phyloP scores from a whole-genome alignment of 2,329 filamentous ascomycete genomes.

The Aspergillus japonicus region DNA sequence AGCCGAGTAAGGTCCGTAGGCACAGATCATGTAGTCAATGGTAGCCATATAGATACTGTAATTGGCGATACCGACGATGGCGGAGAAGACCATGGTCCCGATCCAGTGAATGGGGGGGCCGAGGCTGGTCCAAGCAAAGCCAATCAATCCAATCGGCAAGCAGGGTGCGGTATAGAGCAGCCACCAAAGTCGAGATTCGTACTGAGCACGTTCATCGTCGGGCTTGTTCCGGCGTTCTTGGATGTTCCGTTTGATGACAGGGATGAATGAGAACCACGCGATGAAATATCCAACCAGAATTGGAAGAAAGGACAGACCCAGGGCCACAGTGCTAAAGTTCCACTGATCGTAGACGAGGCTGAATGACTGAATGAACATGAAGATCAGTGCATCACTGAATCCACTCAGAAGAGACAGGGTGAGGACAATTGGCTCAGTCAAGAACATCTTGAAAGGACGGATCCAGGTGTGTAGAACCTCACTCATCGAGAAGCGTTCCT shows the following conservation, averaged over 20 bases:
- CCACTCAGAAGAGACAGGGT: slow-evolving; percentile 61
- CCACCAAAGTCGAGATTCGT: slow-evolving; percentile 62
- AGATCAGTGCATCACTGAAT: slow-evolving; percentile 65
- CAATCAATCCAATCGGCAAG: slow-evolving; percentile 60
- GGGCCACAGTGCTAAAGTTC: slow-evolving; percentile 52
- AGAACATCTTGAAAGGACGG: slow-evolving; percentile 63
- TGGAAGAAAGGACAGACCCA: slow-evolving; percentile 56
- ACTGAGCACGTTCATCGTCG: slow-evolving; percentile 58
- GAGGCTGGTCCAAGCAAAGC: slow-evolving; percentile 61
- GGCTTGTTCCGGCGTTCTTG: slow-evolving; percentile 48
- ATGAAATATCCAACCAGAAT: slow-evolving; percentile 60
- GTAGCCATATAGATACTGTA: slow-evolving; percentile 64
- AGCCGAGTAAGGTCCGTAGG: slow-evolving; percentile 65
- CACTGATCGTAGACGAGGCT: slow-evolving; percentile 60
- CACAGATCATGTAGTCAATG: slow-evolving; percentile 67
- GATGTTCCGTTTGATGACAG: slow-evolving; percentile 53
- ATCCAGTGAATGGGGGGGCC: slow-evolving; percentile 62
- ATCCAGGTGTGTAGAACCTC: slow-evolving; percentile 60
- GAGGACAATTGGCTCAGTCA: slow-evolving; percentile 64
- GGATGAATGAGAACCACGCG: slow-evolving; percentile 58
- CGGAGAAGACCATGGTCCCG: slow-evolving; percentile 59
- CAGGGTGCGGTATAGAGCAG: slow-evolving; percentile 60
- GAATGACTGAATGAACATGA: slow-evolving; percentile 66
- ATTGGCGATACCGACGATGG: slow-evolving; percentile 64
- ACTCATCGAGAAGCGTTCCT: slow-evolving; percentile 57